Percentiles rank a stretch among this genome's conserved stretches.
Evolutionary conservation across 1,284 basidiomycete species (phyloP).

Genomic region (Caloboletus firmus): DNA sequence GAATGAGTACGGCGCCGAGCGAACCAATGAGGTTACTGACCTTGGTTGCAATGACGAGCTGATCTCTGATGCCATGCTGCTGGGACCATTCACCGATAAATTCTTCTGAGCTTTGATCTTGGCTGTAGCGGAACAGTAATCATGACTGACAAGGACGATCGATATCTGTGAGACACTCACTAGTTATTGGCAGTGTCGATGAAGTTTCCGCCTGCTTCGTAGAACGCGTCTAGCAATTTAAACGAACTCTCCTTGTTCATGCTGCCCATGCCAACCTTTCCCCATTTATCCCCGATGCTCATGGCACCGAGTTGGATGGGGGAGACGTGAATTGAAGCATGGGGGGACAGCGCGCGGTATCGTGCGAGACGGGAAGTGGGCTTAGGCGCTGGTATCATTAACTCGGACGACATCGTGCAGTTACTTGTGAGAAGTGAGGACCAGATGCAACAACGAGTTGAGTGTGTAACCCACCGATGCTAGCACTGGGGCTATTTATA

Average conservation of each 20-base stretch:
- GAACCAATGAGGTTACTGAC: constrained; percentile 20
- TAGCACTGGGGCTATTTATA: background rate
- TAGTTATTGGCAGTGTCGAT: constrained; percentile 2
- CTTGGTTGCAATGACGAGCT: constrained; percentile 57
- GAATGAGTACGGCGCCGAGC: background rate
- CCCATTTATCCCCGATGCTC: constrained; percentile 7
- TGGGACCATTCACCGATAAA: constrained; percentile 48
- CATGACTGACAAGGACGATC: background rate
- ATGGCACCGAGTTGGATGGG: constrained; percentile 1
- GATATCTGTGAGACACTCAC: background rate
- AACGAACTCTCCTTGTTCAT: constrained; percentile 4
- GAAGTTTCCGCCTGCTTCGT: constrained; percentile 5
- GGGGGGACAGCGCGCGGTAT: background rate
- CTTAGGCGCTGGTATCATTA: background rate
- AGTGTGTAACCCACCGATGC: background rate
- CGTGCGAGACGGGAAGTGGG: constrained; percentile 1
- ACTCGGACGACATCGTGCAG: background rate
- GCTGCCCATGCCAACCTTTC: background rate
- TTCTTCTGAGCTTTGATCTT: constrained; percentile 42
- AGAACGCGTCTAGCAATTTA: background rate
- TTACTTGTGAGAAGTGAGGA: background rate
- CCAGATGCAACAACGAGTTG: background rate
- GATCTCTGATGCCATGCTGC: constrained; percentile 48
- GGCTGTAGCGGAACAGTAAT: constrained; percentile 32
- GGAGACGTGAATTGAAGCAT: constrained; percentile 2